Conservation (phyloP, 208 protist genomes). For the Trypanosoma congolense region DNA sequence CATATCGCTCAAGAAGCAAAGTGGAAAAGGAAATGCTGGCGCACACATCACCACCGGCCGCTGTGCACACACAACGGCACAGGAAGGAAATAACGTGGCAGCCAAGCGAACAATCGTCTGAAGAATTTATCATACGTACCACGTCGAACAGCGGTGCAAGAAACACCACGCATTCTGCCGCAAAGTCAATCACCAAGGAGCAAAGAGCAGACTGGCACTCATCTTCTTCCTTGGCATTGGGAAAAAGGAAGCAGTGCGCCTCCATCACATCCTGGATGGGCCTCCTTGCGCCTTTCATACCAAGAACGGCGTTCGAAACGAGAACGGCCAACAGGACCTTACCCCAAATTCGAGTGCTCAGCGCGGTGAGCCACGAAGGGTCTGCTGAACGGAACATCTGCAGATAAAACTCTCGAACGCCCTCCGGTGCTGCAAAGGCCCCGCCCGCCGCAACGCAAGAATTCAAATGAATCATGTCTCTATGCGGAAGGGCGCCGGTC, state of each 20-base stretch:
- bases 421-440: constrained; percentile 9
- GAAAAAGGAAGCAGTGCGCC: constrained; percentile 15
- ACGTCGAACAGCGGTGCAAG: constrained; percentile 12
- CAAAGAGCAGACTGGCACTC: constrained; percentile 1
- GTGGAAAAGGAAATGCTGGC: constrained; percentile 1
- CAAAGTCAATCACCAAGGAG: constrained; percentile 11
- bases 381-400: constrained; percentile 13
- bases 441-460: background rate
- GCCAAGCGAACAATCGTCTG: background rate
- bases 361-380: constrained; percentile 9
- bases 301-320: constrained; percentile 10
- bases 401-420: constrained; percentile 3
- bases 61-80: constrained; percentile 13
- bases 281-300: constrained; percentile 4
- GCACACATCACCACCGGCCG: background rate
- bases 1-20: constrained; percentile 18
- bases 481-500: constrained; percentile 9
- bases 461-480: constrained; percentile 3
- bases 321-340: constrained; percentile 14
- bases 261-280: background rate
- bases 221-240: background rate
- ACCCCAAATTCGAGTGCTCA: constrained; percentile 12
- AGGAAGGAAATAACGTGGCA: constrained; percentile 17
- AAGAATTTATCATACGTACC: constrained; percentile 1
- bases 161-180: constrained; percentile 14